Evolutionary conservation across 1,139 yeast species (phyloP).

Genomic region (Scheffersomyces segobiensis): DNA sequence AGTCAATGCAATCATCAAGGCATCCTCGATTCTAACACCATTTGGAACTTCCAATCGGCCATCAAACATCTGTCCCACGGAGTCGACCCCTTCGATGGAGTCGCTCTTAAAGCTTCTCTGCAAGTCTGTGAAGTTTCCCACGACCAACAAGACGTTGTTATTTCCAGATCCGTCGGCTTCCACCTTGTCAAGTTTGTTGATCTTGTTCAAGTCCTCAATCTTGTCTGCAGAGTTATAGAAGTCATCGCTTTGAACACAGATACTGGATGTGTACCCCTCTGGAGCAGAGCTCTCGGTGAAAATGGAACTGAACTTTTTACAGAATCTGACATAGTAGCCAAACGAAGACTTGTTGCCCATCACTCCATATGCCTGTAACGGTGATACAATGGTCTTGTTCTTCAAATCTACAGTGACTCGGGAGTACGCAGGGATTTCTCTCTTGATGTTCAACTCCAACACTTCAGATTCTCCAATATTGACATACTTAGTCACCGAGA

Average conservation of each 20-base stretch:
- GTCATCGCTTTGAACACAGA: slow-evolving; percentile 69
- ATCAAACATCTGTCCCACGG: slow-evolving; percentile 67
- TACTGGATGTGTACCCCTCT: slow-evolving; percentile 70
- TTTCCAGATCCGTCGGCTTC: slow-evolving; percentile 10
- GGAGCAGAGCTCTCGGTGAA: slow-evolving; percentile 67
- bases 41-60: slow-evolving; percentile 55
- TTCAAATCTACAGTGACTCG: slow-evolving; percentile 78
- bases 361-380: slow-evolving; percentile 67
- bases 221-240: slow-evolving; percentile 38
- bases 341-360: slow-evolving; percentile 61
- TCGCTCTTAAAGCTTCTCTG: slow-evolving; percentile 50
- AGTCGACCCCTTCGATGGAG: slow-evolving; percentile 53
- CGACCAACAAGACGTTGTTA: slow-evolving; percentile 50
- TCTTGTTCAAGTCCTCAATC: slow-evolving; percentile 12
- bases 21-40: slow-evolving; percentile 71
- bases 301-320: slow-evolving; percentile 57
- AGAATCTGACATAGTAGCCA: slow-evolving; percentile 77
- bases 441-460: slow-evolving; percentile 52
- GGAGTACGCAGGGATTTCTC: slow-evolving; percentile 73
- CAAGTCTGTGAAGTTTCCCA: slow-evolving; percentile 65
- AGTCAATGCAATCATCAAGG: slow-evolving; percentile 61
- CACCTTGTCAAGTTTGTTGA: slow-evolving; percentile 11
- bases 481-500: slow-evolving; percentile 66
- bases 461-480: slow-evolving; percentile 67
- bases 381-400: slow-evolving; percentile 65